phyloP scores from a whole-genome alignment of 768 basidiomycete genomes.

The Serendipita vermifera region DNA sequence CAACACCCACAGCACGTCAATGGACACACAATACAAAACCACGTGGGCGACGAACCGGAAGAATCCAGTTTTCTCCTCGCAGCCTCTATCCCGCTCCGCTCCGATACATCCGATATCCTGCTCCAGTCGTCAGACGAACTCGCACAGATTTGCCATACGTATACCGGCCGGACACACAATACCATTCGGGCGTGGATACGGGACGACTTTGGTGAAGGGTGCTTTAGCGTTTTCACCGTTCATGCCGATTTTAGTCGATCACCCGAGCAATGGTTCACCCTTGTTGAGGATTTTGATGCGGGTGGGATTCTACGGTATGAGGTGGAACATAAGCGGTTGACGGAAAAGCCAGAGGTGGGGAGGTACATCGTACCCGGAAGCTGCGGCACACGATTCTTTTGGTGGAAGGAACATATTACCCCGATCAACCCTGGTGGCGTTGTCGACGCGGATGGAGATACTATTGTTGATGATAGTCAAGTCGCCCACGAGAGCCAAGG shows the following conservation, averaged over 20 bases:
- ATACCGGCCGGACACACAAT: background rate
- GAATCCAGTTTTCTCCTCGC: too few relatives aligned
- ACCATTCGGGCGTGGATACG: background rate
- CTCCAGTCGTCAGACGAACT: too few relatives aligned
- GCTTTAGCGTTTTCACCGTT: background rate
- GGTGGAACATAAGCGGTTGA: background rate
- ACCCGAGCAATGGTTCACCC: background rate
- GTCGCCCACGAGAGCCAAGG: background rate
- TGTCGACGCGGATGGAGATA: background rate
- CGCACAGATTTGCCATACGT: background rate
- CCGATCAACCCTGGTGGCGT: too few relatives aligned
- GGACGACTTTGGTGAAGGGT: background rate
- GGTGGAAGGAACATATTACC: too few relatives aligned
- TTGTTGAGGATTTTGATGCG: too few relatives aligned
- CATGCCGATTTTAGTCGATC: background rate
- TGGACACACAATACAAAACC: too few relatives aligned
- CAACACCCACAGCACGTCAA: too few relatives aligned
- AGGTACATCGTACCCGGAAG: background rate
- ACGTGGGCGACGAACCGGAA: too few relatives aligned
- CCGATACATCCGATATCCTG: too few relatives aligned
- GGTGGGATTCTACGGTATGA: too few relatives aligned
- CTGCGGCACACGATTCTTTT: constrained; percentile 3
- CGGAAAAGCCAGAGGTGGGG: background rate
- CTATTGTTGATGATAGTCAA: background rate
- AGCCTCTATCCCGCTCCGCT: too few relatives aligned